Evolutionary conservation across 73 alveolate genomes (phyloP).

Genomic region (Blepharisma japonicum): DNA sequence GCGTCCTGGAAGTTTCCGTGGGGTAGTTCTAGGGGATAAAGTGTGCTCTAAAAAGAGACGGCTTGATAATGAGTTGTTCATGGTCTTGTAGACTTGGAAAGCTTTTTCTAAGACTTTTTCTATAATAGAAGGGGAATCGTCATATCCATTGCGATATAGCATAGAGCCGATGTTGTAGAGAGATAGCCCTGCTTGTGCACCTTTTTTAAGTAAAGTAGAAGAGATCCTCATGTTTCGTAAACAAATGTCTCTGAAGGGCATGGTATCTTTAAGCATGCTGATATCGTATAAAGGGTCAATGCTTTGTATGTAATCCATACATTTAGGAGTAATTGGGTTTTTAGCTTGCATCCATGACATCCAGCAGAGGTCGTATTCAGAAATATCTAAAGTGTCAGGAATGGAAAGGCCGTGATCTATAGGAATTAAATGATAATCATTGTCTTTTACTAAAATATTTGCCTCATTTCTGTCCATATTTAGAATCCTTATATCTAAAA

Average conservation of each 20-base stretch:
- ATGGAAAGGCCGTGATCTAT: constrained; percentile 94
- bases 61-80: not conserved
- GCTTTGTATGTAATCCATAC: constrained; percentile 67
- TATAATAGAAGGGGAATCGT: not conserved
- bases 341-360: constrained; percentile 90
- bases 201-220: constrained; percentile 75
- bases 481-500: constrained; percentile 88
- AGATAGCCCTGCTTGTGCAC: constrained; percentile 81
- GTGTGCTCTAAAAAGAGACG: not conserved
- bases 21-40: not conserved
- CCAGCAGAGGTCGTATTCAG: constrained; percentile 94
- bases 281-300: constrained; percentile 82
- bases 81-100: not conserved
- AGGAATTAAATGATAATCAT: constrained; percentile 72
- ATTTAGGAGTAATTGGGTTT: constrained; percentile 67
- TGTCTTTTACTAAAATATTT: constrained; percentile 63
- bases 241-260: constrained; percentile 89
- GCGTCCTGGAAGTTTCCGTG: not conserved
- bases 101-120: constrained; percentile 32
- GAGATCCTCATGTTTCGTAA: constrained; percentile 88
- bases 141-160: constrained; percentile 20
- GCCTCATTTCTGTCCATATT: constrained; percentile 96
- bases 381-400: constrained; percentile 89
- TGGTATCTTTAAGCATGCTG: constrained; percentile 63
- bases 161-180: constrained; percentile 70